Evolutionary conservation across 139 green algal genomes (phyloP).

Genomic region (Chlamydomonas schloesseri): DNA sequence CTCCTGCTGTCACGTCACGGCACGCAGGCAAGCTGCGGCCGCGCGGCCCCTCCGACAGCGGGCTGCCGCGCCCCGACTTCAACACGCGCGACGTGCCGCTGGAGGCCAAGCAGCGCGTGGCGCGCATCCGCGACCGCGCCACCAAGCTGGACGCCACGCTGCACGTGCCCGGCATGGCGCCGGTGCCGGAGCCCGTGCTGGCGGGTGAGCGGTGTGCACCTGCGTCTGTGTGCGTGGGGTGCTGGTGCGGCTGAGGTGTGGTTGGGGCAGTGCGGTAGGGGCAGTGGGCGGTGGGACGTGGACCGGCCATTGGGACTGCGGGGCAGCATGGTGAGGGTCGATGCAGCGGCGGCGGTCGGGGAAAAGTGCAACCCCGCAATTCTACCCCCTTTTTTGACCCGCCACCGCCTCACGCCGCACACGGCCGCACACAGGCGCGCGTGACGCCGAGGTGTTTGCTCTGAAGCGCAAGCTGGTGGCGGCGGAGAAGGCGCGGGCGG

Average conservation of each 20-base stretch:
- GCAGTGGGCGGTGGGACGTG: too few relatives aligned
- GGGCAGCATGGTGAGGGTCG: too few relatives aligned
- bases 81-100: not conserved
- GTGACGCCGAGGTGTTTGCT: conserved; percentile 28
- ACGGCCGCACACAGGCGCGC: not conserved
- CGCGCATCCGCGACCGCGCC: not conserved
- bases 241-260: not conserved
- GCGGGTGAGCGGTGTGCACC: too few relatives aligned
- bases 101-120: not conserved
- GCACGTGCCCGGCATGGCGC: too few relatives aligned
- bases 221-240: not conserved
- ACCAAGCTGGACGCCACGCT: conserved; percentile 17
- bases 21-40: not conserved
- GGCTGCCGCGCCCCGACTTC: not conserved
- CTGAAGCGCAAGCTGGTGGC: conserved; percentile 42
- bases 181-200: not conserved
- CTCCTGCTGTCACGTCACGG: too few relatives aligned
- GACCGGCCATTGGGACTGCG: too few relatives aligned
- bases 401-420: too few relatives aligned
- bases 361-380: too few relatives aligned
- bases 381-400: too few relatives aligned
- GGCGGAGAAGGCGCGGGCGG: conserved; percentile 34
- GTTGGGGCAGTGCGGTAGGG: too few relatives aligned
- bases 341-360: too few relatives aligned
- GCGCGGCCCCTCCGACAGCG: too few relatives aligned